These are phyloP conservation scores for Grigorovia yakushimaensis DNA, from an alignment of 805 yeast species.

Conservation along the genomic window DNA sequence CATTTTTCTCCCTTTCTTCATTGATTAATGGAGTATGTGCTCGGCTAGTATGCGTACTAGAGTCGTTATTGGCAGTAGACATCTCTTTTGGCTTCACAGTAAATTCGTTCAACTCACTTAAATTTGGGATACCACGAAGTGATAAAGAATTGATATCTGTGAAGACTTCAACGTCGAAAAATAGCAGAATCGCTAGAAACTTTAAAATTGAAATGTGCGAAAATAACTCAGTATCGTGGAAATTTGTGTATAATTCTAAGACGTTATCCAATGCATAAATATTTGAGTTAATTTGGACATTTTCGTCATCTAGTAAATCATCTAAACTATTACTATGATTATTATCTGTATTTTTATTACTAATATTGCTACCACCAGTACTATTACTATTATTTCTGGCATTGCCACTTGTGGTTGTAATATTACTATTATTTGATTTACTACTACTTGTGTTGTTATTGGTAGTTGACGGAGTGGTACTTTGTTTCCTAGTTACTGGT, in stretches of 20 bases:
- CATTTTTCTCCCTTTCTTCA: conserved; percentile 7
- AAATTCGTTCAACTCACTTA: background rate
- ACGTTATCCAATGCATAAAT: conserved; percentile 7
- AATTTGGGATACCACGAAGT: conserved; percentile 9
- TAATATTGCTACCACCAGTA: background rate
- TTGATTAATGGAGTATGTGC: background rate
- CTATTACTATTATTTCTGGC: background rate
- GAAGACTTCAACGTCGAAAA: conserved; percentile 13
- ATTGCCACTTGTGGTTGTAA: background rate
- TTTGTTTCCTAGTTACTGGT: background rate
- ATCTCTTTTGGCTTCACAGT: background rate
- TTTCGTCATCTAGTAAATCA: background rate
- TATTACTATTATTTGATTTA: background rate
- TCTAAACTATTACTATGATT: background rate
- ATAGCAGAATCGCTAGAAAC: conserved; percentile 11
- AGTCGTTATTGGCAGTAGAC: background rate
- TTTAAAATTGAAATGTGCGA: conserved; percentile 13
- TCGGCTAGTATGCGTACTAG: background rate
- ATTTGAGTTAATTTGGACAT: background rate
- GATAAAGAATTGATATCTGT: conserved; percentile 11
- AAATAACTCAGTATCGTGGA: conserved; percentile 10
- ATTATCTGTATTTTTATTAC: background rate
- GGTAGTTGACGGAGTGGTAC: background rate
- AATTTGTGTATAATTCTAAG: conserved; percentile 8
- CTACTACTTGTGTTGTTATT: background rate